Base-by-base conservation (phyloP, 441 rosid genomes). In the Populus trichocarpa region DNA sequence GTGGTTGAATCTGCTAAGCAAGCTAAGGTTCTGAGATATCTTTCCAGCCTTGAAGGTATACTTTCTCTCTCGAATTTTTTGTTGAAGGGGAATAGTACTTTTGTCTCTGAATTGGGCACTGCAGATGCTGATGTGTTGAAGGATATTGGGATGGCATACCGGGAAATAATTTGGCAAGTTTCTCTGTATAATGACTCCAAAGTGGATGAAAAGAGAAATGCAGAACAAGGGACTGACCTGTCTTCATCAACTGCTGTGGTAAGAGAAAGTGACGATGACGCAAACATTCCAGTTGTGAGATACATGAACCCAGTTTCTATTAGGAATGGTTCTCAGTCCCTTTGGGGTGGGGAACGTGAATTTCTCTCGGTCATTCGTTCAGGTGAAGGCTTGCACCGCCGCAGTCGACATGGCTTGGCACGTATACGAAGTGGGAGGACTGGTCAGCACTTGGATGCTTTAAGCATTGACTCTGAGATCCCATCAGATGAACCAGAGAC, bases 51-150 rank as follows among this genome's bases (percentile, higher is more conserved):
- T 40, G 99, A 96, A 74, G 93, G 93, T 79, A 78, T 90, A 69
- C 84, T 96, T 72, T 89, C 88, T 76, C 93, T 96, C 75, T 96
- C 89, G 84, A 92, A 85, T 84, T 93, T 89, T 83, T 80, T 96
- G 88, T 84, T 96, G 91, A 94, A 93, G 86, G 97, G 95, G 70
- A 87, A 94, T 73, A 77, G 88, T 53, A 81, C 93, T 78, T 88
- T 93, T 81, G 88, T 94, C 66, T 86, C 98, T 68, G 99, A 96
- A 82, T 79, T 96, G 86, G 90, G 98, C 76, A 79, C 94, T 78
- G 91, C 96, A 64, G 97, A 94, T 90, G 98, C 96, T 78, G 99
- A 94, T 87, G 90, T 92, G 70, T 77, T 96, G 88, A 94, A 88
- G 88, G 95, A 92, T 85, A 86, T 96, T 79, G 97, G 99, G 78